phyloP scores from a whole-genome alignment of 768 basidiomycete species.

The Tephrocybe sp. region DNA sequence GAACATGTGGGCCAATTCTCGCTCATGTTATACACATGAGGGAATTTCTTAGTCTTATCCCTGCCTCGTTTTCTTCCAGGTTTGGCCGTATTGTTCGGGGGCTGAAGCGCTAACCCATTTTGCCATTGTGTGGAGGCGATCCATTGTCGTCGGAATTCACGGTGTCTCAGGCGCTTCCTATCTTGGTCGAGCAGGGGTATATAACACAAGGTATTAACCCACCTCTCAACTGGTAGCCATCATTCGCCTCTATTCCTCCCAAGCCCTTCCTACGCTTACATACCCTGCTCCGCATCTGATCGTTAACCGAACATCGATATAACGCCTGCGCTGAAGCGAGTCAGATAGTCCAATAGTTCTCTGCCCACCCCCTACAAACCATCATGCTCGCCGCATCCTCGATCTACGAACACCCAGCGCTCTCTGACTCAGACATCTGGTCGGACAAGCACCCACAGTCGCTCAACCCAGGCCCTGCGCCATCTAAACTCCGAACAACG shows the following conservation, averaged over 20 bases:
- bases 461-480: background rate
- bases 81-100: background rate
- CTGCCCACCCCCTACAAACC: background rate
- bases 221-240: background rate
- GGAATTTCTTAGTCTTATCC: slow-evolving; percentile 60
- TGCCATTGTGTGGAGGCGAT: background rate
- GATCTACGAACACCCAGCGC: slow-evolving; percentile 15
- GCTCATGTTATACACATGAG: slow-evolving; percentile 54
- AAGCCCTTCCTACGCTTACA: no score
- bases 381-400: slow-evolving; percentile 16
- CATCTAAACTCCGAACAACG: background rate
- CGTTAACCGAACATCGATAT: background rate
- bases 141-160: slow-evolving; percentile 6
- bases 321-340: background rate
- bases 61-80: no score
- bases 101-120: slow-evolving; percentile 3
- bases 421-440: slow-evolving; percentile 17
- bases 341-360: background rate
- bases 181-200: background rate
- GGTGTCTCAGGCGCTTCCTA: background rate
- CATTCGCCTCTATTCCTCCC: no score
- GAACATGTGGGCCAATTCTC: no score
- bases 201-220: background rate
- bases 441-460: slow-evolving; percentile 6
- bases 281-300: background rate